Conservation (phyloP, 306 rosid species). For the Astragalus membranaceus region DNA sequence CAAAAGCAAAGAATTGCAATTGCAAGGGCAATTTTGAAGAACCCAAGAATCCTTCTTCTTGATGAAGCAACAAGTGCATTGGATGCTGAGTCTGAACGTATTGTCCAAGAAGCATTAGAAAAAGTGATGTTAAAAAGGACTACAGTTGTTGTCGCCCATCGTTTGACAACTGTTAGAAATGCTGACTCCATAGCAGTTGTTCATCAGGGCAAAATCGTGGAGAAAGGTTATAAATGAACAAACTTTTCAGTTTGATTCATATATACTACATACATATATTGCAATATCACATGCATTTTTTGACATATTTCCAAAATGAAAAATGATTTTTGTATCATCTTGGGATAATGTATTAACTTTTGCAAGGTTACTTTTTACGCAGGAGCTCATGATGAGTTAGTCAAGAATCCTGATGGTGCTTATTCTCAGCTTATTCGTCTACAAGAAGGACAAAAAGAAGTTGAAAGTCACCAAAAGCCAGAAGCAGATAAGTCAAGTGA, state of each 20-base stretch:
- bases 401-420: constrained; percentile 54
- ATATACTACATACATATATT: not conserved
- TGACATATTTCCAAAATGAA: not conserved
- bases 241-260: not conserved
- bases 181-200: constrained; percentile 76
- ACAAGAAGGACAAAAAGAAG: constrained; percentile 44
- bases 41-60: constrained; percentile 77
- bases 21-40: constrained; percentile 86
- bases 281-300: not conserved
- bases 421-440: constrained; percentile 69
- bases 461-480: not conserved
- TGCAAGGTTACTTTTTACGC: not conserved
- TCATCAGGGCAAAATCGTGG: constrained; percentile 73
- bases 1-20: constrained; percentile 94
- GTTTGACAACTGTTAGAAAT: constrained; percentile 75
- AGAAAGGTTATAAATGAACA: constrained; percentile 40
- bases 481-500: constrained; percentile 14
- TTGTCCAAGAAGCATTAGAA: constrained; percentile 79
- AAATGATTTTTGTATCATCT: not conserved
- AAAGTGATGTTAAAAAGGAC: constrained; percentile 64
- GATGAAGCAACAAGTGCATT: constrained; percentile 93
- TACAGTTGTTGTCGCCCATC: constrained; percentile 83
- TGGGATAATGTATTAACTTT: not conserved
- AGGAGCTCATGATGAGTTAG: constrained; percentile 71
- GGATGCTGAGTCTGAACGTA: constrained; percentile 83